A percentile compares a stretch with the other conserved stretches of the same genome.
These are phyloP conservation scores for Leccinum arenicola DNA, from an alignment of 768 basidiomycete genomes.

Conservation along the genomic window DNA sequence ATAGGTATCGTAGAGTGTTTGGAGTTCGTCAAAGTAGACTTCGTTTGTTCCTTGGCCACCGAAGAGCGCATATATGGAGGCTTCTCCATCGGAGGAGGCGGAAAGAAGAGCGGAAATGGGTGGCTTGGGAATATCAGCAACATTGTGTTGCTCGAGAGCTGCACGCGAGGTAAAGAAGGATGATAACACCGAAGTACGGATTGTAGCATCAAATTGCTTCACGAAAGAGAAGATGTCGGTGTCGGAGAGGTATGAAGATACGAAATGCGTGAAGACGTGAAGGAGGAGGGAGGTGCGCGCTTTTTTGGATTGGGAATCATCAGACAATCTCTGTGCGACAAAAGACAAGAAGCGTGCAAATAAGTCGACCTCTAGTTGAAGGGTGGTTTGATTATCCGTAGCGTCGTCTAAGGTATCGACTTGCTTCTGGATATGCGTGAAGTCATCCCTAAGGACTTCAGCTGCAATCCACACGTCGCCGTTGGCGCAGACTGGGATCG, in stretches of 20 bases:
- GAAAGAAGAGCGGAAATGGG: slow-evolving; percentile 68
- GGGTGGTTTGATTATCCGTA: slow-evolving; percentile 48
- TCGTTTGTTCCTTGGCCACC: slow-evolving; percentile 99
- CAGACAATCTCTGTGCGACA: slow-evolving; percentile 60
- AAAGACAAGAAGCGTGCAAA: slow-evolving; percentile 81
- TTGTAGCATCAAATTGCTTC: slow-evolving; percentile 69
- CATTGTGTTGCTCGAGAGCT: slow-evolving; percentile 56
- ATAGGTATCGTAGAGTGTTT: slow-evolving; percentile 89
- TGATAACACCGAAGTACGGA: slow-evolving; percentile 71
- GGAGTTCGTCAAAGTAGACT: slow-evolving; percentile 95
- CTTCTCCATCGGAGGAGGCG: slow-evolving; percentile 58
- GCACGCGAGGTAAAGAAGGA: slow-evolving; percentile 80
- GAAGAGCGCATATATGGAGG: slow-evolving; percentile 87
- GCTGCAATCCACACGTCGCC: slow-evolving; percentile 88
- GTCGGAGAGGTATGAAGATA: slow-evolving; percentile 63
- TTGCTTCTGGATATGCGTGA: slow-evolving; percentile 61
- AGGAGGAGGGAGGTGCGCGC: slow-evolving; percentile 67
- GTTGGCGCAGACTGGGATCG: slow-evolving; percentile 82
- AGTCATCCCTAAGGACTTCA: slow-evolving; percentile 89
- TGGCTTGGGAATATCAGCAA: slow-evolving; percentile 53
- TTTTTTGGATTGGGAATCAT: slow-evolving; percentile 48
- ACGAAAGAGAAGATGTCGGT: slow-evolving; percentile 83
- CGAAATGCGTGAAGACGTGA: slow-evolving; percentile 76
- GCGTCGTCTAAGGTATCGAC: slow-evolving; percentile 55
- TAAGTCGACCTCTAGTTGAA: slow-evolving; percentile 73